These are phyloP conservation scores for Brassica carinata DNA, from an alignment of 345 rosid species.

Conservation along the genomic window DNA sequence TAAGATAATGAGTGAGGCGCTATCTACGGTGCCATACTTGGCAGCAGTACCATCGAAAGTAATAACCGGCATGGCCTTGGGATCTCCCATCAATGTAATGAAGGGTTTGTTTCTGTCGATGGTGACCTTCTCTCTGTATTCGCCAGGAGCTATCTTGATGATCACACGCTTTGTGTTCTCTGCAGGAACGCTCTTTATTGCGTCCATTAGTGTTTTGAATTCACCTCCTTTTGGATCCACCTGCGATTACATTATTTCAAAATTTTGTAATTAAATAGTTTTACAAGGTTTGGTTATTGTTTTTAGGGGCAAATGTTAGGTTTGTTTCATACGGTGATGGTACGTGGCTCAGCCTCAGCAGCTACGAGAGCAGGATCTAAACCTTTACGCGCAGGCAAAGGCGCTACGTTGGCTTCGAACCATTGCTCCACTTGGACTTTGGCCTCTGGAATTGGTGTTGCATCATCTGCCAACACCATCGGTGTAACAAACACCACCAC, in stretches of 20 bases:
- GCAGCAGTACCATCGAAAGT: constrained; percentile 52
- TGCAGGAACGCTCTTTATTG: constrained; percentile 49
- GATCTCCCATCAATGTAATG: constrained; percentile 54
- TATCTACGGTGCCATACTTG: constrained; percentile 48
- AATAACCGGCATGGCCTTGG: constrained; percentile 46
- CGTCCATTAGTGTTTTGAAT: constrained; percentile 50
- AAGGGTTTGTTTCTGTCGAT: constrained; percentile 49
- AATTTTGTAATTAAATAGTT: not conserved
- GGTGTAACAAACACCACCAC: constrained; percentile 29
- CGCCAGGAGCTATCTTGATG: constrained; percentile 53
- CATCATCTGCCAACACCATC: constrained; percentile 35
- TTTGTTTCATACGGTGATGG: constrained; percentile 49
- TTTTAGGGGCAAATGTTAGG: not conserved
- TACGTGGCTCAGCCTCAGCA: constrained; percentile 47
- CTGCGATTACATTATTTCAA: constrained; percentile 18
- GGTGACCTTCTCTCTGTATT: constrained; percentile 56
- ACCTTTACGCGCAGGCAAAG: constrained; percentile 37
- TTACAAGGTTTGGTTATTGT: not conserved
- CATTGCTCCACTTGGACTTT: constrained; percentile 37
- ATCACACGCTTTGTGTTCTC: constrained; percentile 57
- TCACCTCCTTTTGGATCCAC: constrained; percentile 47
- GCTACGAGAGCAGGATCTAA: constrained; percentile 49
- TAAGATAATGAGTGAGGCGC: constrained; percentile 35
- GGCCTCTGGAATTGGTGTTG: constrained; percentile 45
- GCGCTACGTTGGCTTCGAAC: constrained; percentile 46